Base-by-base conservation (phyloP, 345 rosid species). In the Mallotus nudiflorus region DNA sequence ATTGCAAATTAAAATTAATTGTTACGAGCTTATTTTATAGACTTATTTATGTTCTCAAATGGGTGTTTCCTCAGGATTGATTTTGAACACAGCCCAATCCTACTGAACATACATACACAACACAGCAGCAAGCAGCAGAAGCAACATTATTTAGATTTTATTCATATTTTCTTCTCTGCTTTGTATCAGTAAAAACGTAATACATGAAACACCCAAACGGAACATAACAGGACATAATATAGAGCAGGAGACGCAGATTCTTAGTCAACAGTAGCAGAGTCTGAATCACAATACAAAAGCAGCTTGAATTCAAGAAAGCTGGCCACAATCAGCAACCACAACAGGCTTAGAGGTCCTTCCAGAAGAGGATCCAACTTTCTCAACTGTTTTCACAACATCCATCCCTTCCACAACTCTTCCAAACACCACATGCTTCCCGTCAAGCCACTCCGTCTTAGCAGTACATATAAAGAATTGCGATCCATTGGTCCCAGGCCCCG, bases 391-490 rank as follows among this genome's bases (percentile, higher is more conserved):
- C 11, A 92, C 86, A 0, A 86, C 89, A 39, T 88, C 89, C 73
- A 92, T 1, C 0, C 97, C 94, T 60, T 87, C 90, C 16, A 87
- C 85, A 0, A 90, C 85, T 53, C 81, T 85, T 0, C 97, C 94
- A 25, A 87, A 92, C 77, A 90, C 97, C 0, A 92, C 97, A 54
- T 92, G 97, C 77, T 88, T 90, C 1, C 91, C 91, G 4, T 88
- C 87, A 0, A 92, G 94, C 96, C 96, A 90, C 51, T 75, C 82
- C 0, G 90, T 92, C 75, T 85, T 86, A 0, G 73, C 86, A 0
- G 91, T 87, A 46, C 92, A 86, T 33, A 92, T 46, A 56, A 92
- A 92, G 66, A 92, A 90, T 88, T 88, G 92, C 6, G 96, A 88
- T 8, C 96, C 89, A 44, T 92, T 88, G 0, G 94, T 88, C 37